Evolutionary conservation across 176 grass and related monocot species (phyloP).

Genomic region (Oryza coarctata): DNA sequence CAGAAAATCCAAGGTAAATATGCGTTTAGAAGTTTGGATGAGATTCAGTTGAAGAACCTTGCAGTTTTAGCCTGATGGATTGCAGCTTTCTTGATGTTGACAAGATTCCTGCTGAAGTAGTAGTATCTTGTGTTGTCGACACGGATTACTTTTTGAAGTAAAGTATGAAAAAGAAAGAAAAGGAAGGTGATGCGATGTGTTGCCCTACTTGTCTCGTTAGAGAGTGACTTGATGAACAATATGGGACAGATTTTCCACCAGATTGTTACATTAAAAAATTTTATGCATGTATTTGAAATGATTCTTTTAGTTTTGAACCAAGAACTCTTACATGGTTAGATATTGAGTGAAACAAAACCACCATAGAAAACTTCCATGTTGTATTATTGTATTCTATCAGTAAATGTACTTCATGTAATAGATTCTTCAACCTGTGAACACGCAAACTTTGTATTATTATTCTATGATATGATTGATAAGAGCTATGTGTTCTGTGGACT

Average conservation of each 20-base stretch:
- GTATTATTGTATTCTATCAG: background rate
- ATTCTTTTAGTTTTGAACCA: background rate
- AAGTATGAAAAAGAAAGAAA: background rate
- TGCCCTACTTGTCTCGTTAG: background rate
- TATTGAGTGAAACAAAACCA: background rate
- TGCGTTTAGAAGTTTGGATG: slow-evolving; percentile 42
- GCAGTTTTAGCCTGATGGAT: slow-evolving; percentile 39
- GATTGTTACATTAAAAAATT: background rate
- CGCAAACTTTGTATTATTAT: background rate
- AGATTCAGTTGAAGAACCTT: slow-evolving; percentile 49
- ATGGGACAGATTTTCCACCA: background rate
- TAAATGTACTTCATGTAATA: background rate
- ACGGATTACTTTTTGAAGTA: background rate
- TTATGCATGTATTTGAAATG: background rate
- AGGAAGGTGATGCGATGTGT: background rate
- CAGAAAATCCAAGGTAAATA: slow-evolving; percentile 43
- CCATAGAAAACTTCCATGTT: background rate
- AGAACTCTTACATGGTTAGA: background rate
- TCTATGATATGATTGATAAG: slow-evolving; percentile 26
- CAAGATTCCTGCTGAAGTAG: background rate
- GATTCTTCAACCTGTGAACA: slow-evolving; percentile 4
- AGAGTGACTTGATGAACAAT: background rate
- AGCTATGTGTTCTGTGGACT: background rate
- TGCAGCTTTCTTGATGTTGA: slow-evolving; percentile 19
- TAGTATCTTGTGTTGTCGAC: background rate